These are phyloP conservation scores for Flaveria floridana DNA, from an alignment of 140 eudicot species.

Conservation along the genomic window DNA sequence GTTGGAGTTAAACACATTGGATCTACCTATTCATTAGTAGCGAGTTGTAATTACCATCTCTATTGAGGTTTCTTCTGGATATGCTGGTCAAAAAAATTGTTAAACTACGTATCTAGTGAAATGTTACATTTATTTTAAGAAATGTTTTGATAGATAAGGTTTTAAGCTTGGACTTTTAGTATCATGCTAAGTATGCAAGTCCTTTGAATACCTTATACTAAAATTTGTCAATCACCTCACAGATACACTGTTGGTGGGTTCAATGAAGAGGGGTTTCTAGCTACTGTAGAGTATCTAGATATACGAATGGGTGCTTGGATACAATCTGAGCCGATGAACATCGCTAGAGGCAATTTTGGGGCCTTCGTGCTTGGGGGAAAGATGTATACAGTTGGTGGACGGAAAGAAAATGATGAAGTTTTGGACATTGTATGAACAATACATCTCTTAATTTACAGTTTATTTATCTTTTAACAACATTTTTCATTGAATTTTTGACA, in stretches of 20 bases:
- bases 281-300: slow-evolving; percentile 59
- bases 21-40: background rate
- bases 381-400: slow-evolving; percentile 60
- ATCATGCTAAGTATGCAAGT: slow-evolving; percentile 9
- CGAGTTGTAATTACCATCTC: no score
- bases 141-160: slow-evolving; percentile 3
- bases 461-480: background rate
- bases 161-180: background rate
- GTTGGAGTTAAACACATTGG: background rate
- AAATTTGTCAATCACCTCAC: slow-evolving; percentile 20
- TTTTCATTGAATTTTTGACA: slow-evolving; percentile 27
- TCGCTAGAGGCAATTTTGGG: slow-evolving; percentile 53
- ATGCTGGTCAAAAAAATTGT: no score
- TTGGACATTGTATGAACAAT: slow-evolving; percentile 48
- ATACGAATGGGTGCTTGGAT: slow-evolving; percentile 71
- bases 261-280: slow-evolving; percentile 47
- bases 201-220: background rate
- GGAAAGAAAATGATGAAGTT: slow-evolving; percentile 23
- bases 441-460: background rate
- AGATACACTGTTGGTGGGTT: slow-evolving; percentile 86
- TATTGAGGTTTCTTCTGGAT: no score
- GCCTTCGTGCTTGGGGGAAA: slow-evolving; percentile 47
- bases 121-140: slow-evolving; percentile 11
- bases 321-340: slow-evolving; percentile 55
- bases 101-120: background rate